These are phyloP conservation scores for Phlebiopsis flavidoalba DNA, from an alignment of 768 basidiomycete species.

Conservation along the genomic window DNA sequence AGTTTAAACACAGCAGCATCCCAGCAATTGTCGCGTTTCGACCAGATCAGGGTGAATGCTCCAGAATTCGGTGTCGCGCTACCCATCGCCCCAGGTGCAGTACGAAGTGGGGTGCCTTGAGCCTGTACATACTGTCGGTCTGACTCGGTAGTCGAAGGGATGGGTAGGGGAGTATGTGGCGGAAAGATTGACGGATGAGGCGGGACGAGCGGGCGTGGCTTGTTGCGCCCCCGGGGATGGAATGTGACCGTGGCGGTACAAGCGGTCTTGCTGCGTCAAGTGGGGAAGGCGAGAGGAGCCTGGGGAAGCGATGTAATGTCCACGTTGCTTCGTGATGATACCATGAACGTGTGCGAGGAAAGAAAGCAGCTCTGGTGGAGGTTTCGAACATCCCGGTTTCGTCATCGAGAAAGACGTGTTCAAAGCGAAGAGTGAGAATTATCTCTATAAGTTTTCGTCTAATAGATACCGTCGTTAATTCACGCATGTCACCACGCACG, in stretches of 20 bases:
- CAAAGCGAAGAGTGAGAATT: constrained; percentile 26
- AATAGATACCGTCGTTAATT: background rate
- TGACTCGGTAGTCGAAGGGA: constrained; percentile 63
- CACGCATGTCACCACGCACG: background rate
- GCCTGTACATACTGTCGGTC: constrained; percentile 75
- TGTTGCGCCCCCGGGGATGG: constrained; percentile 21
- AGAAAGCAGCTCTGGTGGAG: constrained; percentile 40
- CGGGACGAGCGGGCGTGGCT: constrained; percentile 30
- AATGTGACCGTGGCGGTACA: constrained; percentile 27
- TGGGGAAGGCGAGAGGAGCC: constrained; percentile 30
- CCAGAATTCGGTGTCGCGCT: constrained; percentile 29
- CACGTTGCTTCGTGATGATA: constrained; percentile 79
- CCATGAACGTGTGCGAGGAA: constrained; percentile 68
- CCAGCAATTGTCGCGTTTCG: constrained; percentile 53
- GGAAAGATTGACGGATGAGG: constrained; percentile 59
- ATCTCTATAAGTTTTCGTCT: constrained; percentile 34
- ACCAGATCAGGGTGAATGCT: constrained; percentile 64
- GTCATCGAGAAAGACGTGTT: constrained; percentile 19
- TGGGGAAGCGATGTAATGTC: constrained; percentile 52
- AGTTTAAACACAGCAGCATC: constrained; percentile 81
- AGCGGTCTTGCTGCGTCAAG: constrained; percentile 21
- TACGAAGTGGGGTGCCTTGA: constrained; percentile 69
- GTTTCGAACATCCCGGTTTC: constrained; percentile 31
- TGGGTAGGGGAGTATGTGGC: constrained; percentile 81
- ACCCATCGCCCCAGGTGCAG: constrained; percentile 73